phyloP scores from a whole-genome alignment of 2,329 filamentous ascomycete species.

The Teratosphaeria nubilosa region DNA sequence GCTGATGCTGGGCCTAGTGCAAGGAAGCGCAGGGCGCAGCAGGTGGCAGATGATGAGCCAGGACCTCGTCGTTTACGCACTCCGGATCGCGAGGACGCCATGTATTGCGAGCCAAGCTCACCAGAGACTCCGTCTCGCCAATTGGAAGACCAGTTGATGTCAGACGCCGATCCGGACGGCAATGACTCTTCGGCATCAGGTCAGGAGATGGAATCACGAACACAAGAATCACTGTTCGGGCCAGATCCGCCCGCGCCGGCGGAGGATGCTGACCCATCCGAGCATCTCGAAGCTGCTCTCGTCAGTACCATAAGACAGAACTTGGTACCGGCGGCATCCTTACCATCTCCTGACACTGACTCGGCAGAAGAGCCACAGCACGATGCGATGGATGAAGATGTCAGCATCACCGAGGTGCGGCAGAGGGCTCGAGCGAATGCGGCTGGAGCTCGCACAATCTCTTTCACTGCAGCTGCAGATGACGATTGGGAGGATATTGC shows the following conservation, averaged over 20 bases:
- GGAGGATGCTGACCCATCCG: neutral
- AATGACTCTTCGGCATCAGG: neutral
- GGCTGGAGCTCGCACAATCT: neutral
- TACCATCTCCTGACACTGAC: neutral
- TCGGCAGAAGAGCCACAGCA: neutral
- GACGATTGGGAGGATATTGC: slow-evolving; percentile 2
- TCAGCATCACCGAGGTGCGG: neutral
- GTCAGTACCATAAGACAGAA: neutral
- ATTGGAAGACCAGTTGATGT: neutral
- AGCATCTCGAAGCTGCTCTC: neutral
- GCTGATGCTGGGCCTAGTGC: neutral
- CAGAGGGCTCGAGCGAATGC: neutral
- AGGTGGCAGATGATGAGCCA: neutral
- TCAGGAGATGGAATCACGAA: neutral
- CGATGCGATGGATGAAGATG: neutral
- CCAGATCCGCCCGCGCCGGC: neutral
- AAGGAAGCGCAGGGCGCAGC: neutral
- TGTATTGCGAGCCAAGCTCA: neutral
- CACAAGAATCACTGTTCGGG: neutral
- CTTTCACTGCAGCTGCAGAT: neutral
- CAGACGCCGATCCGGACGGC: neutral
- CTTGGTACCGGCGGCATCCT: neutral
- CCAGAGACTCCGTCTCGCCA: neutral
- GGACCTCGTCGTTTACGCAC: neutral
- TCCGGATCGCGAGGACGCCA: neutral